Percentiles rank a stretch among this genome's conserved stretches.
Conservation (phyloP, 129 eudicot genomes). For the Chrysanthemum makinoi region DNA sequence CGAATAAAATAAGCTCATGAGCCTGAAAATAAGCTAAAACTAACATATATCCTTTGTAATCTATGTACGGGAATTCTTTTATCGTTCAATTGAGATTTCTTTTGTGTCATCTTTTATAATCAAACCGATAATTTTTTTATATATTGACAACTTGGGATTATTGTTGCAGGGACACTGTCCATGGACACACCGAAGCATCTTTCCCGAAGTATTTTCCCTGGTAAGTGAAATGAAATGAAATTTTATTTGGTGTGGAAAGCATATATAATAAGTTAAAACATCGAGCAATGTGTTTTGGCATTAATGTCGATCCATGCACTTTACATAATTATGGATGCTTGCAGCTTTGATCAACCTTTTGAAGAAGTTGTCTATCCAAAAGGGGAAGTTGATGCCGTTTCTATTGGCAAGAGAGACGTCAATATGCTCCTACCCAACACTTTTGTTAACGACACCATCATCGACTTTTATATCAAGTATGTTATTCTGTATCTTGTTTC, state of each 20-base stretch:
- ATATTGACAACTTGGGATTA: slow-evolving; percentile 31
- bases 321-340: slow-evolving; percentile 5
- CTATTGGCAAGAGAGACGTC: no score
- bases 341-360: slow-evolving; percentile 64
- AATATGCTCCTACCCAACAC: no score
- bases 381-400: no score
- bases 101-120: neutral
- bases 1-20: no score
- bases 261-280: neutral
- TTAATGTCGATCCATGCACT: neutral
- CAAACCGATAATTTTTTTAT: slow-evolving; percentile 11
- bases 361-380: slow-evolving; percentile 79
- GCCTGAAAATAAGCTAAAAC: no score
- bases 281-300: neutral
- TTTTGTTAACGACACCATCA: no score
- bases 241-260: neutral
- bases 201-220: slow-evolving; percentile 45
- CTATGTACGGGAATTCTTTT: neutral
- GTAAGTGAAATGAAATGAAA: slow-evolving; percentile 40
- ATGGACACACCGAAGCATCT: slow-evolving; percentile 26
- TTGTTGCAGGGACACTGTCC: slow-evolving; percentile 27
- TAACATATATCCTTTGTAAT: no score
- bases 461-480: no score
- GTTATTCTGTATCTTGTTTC: no score
- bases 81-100: neutral